Evolutionary conservation across 495 filamentous ascomycete species (phyloP), one percentile per base, ranked within the genome.

Genomic region (Lasiosphaeriaceae sp.): DNA sequence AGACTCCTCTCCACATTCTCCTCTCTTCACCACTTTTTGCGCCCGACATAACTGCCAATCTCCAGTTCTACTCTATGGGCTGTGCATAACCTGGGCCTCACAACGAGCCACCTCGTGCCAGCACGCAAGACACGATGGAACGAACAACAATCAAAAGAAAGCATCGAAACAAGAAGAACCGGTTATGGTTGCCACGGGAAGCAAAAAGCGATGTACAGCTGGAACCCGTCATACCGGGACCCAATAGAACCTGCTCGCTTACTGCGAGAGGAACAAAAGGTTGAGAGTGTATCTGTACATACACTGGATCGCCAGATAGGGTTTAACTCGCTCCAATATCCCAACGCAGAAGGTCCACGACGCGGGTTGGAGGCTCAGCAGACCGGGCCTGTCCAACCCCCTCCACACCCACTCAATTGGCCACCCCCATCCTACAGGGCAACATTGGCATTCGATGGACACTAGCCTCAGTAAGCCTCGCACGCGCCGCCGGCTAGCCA

Each of bases 141-240:
- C n/a, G n/a, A n/a, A n/a, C 26, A 9, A 31, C 26, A 31, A 31
- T 4, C 26, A 31, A 31, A 31, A 31, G 26, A 31, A 31, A 31
- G 26, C 26, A 9, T 31, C 9, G 11, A 52, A 26, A 52, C n/a
- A n/a, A n/a, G n/a, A n/a, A n/a, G n/a, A n/a, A n/a, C n/a, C n/a
- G n/a, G n/a, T n/a, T n/a, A n/a, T n/a, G n/a, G n/a, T n/a, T n/a
- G 49, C 17, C 34, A 19, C 39, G 14, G 26, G 44, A 48, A 50
- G 21, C 51, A 12, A 37, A 24, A 50, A 50, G 54, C 53, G n/a
- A n/a, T n/a, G n/a, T n/a, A n/a, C n/a, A n/a, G n/a, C n/a, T n/a
- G n/a, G n/a, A n/a, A 49, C 59, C 63, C 63, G 50, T 47, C 29
- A 49, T 50, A 57, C 20, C 52, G 60, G 64, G 47, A 63, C 51